Evolutionary conservation across 768 basidiomycete genomes (phyloP).

Genomic region (Coprinellus aureogranulatus): DNA sequence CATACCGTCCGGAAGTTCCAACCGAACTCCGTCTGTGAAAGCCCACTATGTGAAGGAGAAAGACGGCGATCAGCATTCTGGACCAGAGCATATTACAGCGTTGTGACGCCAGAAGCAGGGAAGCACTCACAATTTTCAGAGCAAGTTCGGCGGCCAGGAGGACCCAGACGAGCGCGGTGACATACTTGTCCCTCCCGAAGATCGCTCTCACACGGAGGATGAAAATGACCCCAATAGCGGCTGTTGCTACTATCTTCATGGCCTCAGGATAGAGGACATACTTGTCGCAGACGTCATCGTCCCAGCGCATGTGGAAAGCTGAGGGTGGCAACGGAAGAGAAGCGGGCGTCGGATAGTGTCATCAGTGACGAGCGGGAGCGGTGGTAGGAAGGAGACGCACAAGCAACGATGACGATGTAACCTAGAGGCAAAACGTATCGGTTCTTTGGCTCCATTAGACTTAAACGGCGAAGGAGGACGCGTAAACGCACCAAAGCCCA

Average conservation of each 20-base stretch:
- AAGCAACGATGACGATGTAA: constrained; percentile 34
- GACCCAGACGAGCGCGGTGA: constrained; percentile 18
- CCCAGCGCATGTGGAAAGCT: constrained; percentile 37
- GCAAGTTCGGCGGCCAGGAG: constrained; percentile 25
- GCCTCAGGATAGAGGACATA: constrained; percentile 36
- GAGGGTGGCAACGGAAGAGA: too few relatives aligned
- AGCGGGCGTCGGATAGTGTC: not conserved
- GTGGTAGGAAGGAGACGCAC: constrained; percentile 17
- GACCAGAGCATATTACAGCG: too few relatives aligned
- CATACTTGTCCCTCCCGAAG: constrained; percentile 19
- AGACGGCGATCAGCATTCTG: too few relatives aligned
- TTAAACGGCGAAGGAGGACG: not conserved
- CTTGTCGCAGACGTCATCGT: constrained; percentile 27
- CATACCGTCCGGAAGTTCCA: constrained; percentile 29
- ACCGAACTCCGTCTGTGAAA: constrained; percentile 32
- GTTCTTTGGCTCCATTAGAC: constrained; percentile 19
- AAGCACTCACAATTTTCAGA: constrained; percentile 31
- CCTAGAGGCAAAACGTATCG: constrained; percentile 35
- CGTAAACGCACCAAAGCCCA: constrained; percentile 2
- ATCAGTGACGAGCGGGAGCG: not conserved
- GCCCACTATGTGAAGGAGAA: constrained; percentile 26
- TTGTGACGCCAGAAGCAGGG: not conserved
- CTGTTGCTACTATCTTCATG: constrained; percentile 29
- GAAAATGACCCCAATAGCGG: constrained; percentile 32
- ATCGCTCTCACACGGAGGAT: constrained; percentile 30